Percentiles rank a stretch among this genome's conserved stretches.
phyloP scores from a whole-genome alignment of 176 grass and related monocot genomes.

The Themeda triandra region DNA sequence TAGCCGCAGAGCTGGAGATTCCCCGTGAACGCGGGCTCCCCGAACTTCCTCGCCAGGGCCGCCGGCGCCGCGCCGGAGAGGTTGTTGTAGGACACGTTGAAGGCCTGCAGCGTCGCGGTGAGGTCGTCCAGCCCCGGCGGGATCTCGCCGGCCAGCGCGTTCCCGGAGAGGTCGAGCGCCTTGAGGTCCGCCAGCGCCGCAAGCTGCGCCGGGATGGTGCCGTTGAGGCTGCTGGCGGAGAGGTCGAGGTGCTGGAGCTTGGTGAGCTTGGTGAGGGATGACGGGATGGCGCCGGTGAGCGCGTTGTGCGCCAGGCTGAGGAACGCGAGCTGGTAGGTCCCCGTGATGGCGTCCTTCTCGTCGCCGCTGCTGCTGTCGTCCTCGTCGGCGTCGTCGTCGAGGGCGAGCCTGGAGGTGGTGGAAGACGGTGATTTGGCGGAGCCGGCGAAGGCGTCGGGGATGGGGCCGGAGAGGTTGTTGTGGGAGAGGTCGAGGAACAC shows the following conservation, averaged over 20 bases:
- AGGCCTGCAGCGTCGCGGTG: slow-evolving; percentile 38
- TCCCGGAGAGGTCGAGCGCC: slow-evolving; percentile 63
- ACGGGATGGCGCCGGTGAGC: slow-evolving; percentile 35
- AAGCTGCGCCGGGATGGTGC: slow-evolving; percentile 42
- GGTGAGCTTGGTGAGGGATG: slow-evolving; percentile 14
- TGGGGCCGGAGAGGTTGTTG: slow-evolving; percentile 50
- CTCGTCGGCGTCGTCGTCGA: not conserved
- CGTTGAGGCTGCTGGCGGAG: slow-evolving; percentile 41
- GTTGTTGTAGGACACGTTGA: slow-evolving; percentile 76
- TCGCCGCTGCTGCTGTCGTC: slow-evolving; percentile 1
- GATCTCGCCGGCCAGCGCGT: slow-evolving; percentile 48
- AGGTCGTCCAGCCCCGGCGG: slow-evolving; percentile 58
- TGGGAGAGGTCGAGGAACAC: slow-evolving; percentile 41
- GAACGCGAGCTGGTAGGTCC: slow-evolving; percentile 37
- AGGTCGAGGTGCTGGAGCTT: slow-evolving; percentile 54
- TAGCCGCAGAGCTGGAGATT: slow-evolving; percentile 74
- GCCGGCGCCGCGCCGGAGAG: slow-evolving; percentile 58
- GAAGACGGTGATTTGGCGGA: not conserved
- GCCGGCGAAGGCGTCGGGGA: not conserved
- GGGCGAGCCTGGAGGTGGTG: not conserved
- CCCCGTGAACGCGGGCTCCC: slow-evolving; percentile 48
- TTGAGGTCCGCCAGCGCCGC: slow-evolving; percentile 48
- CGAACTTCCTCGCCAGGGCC: slow-evolving; percentile 53
- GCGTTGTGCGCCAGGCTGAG: slow-evolving; percentile 47
- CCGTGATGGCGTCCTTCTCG: slow-evolving; percentile 43